Conservation (phyloP, 2,329 filamentous ascomycete species). For the Claviceps arundinis region DNA sequence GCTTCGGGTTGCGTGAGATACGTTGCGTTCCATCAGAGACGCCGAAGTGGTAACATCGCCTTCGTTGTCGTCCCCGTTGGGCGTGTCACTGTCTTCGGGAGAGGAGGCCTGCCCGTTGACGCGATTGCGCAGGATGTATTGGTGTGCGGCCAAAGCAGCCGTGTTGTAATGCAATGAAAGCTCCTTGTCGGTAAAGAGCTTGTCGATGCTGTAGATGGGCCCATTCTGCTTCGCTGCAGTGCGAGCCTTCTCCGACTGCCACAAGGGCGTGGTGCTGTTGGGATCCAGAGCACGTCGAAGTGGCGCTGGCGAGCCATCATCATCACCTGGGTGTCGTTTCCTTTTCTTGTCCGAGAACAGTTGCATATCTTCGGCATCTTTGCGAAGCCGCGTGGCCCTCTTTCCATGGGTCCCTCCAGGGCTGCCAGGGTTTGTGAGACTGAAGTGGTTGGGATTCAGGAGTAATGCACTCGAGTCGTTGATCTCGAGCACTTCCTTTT, state of each 20-base stretch:
- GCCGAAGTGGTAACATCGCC: slow-evolving; percentile 34
- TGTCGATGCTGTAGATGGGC: slow-evolving; percentile 52
- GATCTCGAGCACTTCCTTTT: slow-evolving; percentile 56
- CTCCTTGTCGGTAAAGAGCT: slow-evolving; percentile 59
- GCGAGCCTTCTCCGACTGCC: slow-evolving; percentile 47
- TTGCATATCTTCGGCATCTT: slow-evolving; percentile 45
- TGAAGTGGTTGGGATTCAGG: slow-evolving; percentile 55
- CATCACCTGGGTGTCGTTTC: slow-evolving; percentile 46
- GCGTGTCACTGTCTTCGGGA: slow-evolving; percentile 39
- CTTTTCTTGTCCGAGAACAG: slow-evolving; percentile 48
- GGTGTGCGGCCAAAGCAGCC: slow-evolving; percentile 48
- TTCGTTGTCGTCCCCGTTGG: slow-evolving; percentile 37
- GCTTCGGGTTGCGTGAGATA: slow-evolving; percentile 51
- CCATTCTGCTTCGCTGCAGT: slow-evolving; percentile 41
- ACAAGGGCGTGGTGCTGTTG: slow-evolving; percentile 45
- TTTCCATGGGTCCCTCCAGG: slow-evolving; percentile 51
- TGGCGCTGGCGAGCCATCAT: slow-evolving; percentile 50
- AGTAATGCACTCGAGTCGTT: slow-evolving; percentile 52
- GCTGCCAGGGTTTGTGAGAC: slow-evolving; percentile 49
- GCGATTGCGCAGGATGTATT: slow-evolving; percentile 46
- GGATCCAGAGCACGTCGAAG: slow-evolving; percentile 41
- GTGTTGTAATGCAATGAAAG: slow-evolving; percentile 51
- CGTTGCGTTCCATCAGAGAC: slow-evolving; percentile 47
- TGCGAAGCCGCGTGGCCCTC: slow-evolving; percentile 47
- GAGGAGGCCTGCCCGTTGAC: slow-evolving; percentile 36